These are phyloP conservation scores for Sicyos edulis DNA, from an alignment of 306 rosid species.

Conservation along the genomic window DNA sequence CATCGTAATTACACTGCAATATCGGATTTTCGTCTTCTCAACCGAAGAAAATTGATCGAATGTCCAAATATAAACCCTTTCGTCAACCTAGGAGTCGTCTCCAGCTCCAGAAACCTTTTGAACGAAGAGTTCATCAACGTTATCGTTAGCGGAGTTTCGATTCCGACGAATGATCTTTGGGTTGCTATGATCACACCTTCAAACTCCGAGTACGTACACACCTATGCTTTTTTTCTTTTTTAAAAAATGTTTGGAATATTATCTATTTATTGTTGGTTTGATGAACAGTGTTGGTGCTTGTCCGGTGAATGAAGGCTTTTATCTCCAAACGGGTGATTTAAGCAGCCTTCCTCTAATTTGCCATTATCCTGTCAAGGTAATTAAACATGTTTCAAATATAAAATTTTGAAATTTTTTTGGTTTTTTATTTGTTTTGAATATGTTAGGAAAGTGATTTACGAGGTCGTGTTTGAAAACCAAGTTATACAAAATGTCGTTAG, in stretches of 20 bases:
- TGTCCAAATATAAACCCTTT: slow-evolving; percentile 34
- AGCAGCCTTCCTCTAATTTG: slow-evolving; percentile 80
- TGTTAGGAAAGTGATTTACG: no score
- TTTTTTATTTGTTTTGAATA: no score
- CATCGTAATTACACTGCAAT: slow-evolving; percentile 58
- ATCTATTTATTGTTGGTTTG: not conserved
- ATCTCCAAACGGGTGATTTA: slow-evolving; percentile 69
- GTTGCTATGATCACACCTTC: slow-evolving; percentile 87
- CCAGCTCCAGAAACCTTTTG: slow-evolving; percentile 28
- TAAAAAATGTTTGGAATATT: not conserved
- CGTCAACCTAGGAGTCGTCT: slow-evolving; percentile 28
- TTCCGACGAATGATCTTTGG: slow-evolving; percentile 50
- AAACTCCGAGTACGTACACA: slow-evolving; percentile 50
- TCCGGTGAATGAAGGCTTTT: slow-evolving; percentile 18
- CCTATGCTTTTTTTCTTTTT: no score
- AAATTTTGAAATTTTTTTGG: no score
- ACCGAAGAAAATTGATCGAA: slow-evolving; percentile 36
- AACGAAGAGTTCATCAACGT: slow-evolving; percentile 55
- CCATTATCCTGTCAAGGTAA: slow-evolving; percentile 92
- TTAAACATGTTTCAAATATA: no score
- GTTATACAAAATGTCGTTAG: no score
- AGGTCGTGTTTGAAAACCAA: no score
- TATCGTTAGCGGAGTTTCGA: slow-evolving; percentile 44
- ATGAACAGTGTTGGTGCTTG: slow-evolving; percentile 48
- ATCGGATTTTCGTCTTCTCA: slow-evolving; percentile 56